These are phyloP conservation scores for Mycena alexandri DNA, from an alignment of 768 basidiomycete species.

Conservation along the genomic window DNA sequence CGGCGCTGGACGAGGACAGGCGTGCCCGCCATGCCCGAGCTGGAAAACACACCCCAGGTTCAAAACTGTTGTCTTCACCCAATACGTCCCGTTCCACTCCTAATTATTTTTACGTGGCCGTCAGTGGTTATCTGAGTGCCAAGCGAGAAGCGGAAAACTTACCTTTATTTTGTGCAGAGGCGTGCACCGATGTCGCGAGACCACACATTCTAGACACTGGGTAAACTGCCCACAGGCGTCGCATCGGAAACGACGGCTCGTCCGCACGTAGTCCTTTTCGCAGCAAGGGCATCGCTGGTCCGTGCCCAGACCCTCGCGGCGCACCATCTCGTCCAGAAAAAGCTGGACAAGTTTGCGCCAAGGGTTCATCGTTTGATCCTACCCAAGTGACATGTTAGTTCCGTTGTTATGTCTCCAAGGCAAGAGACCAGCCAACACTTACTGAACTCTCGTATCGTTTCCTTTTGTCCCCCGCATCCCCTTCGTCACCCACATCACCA, in stretches of 20 bases:
- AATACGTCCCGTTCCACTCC: slow-evolving; percentile 24
- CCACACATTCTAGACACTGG: slow-evolving; percentile 7
- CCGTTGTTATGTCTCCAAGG: too few relatives aligned
- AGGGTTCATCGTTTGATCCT: too few relatives aligned
- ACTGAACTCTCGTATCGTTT: too few relatives aligned
- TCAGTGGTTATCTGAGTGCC: too few relatives aligned
- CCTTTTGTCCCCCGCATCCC: too few relatives aligned
- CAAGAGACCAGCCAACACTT: too few relatives aligned
- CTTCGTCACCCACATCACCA: too few relatives aligned
- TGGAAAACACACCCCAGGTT: neutral
- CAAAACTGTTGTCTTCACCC: neutral
- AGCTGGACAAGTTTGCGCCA: neutral
- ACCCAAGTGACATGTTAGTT: too few relatives aligned
- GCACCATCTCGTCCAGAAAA: slow-evolving; percentile 1
- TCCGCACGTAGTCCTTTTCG: neutral
- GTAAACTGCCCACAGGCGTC: slow-evolving; percentile 16
- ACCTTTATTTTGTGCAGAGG: slow-evolving; percentile 23
- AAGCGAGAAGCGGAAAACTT: too few relatives aligned
- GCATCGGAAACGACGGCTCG: slow-evolving; percentile 12
- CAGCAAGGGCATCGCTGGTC: neutral
- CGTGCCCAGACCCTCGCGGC: neutral
- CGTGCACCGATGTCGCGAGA: neutral
- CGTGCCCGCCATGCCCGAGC: neutral
- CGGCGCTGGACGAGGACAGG: neutral
- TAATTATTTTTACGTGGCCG: neutral